A percentile compares a stretch with the other conserved stretches of the same genome.
Conservation (phyloP, 1,139 yeast species). For the Blastobotrys capitulatus region DNA sequence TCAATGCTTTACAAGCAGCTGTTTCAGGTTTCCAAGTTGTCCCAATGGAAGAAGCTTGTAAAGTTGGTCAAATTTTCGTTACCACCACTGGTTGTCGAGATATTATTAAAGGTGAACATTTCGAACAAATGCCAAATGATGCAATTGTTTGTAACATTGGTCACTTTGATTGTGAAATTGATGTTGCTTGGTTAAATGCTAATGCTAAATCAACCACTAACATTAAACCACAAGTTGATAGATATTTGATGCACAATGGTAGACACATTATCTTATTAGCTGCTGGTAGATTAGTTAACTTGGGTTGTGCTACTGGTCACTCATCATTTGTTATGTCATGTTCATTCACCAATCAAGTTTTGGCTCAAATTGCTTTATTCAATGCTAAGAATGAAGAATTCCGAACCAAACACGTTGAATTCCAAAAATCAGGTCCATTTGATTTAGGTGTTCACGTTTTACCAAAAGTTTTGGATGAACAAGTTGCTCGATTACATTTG, state of each 20-base stretch:
- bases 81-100: slow-evolving; percentile 99
- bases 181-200: slow-evolving; percentile 40
- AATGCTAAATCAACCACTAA: slow-evolving; percentile 47
- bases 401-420: slow-evolving; percentile 81
- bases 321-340: slow-evolving; percentile 99
- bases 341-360: slow-evolving; percentile 99
- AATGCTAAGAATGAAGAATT: slow-evolving; percentile 79
- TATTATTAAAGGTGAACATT: slow-evolving; percentile 87
- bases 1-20: slow-evolving; percentile 99
- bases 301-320: slow-evolving; percentile 99
- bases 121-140: slow-evolving; percentile 93
- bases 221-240: slow-evolving; percentile 99
- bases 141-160: slow-evolving; percentile 99
- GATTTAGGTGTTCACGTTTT: slow-evolving; percentile 90
- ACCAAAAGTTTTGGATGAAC: slow-evolving; percentile 98
- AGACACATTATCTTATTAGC: slow-evolving; percentile 96
- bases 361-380: slow-evolving; percentile 98
- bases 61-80: slow-evolving; percentile 94
- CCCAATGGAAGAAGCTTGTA: slow-evolving; percentile 92
- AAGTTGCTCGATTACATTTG: slow-evolving; percentile 97
- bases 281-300: slow-evolving; percentile 99
- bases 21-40: slow-evolving; percentile 98
- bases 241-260: slow-evolving; percentile 86
- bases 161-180: slow-evolving; percentile 98
- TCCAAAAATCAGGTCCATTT: slow-evolving; percentile 89